Evolutionary conservation across 169 alveolate genomes (phyloP), one percentile per base, ranked within the genome.

Genomic region (Plasmodium blacklocki): DNA sequence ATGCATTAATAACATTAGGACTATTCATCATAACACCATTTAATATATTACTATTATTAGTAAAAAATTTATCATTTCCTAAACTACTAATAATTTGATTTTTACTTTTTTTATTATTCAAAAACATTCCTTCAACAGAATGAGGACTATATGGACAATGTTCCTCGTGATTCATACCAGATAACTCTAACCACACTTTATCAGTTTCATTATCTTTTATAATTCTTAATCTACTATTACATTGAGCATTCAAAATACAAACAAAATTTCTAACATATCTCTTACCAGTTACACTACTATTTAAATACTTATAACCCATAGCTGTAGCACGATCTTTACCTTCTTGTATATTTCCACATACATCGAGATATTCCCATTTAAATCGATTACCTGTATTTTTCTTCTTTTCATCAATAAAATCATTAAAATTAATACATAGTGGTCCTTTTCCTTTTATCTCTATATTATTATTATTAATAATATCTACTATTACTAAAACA

Each of bases 231-330:
- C 88, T 63, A 63, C 88, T 75, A 49, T 14, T 63, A 66, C 88
- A 75, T 15, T 52, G 62, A 19, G 19, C 7, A 19, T 63, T 75
- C 32, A 75, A 47, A 67, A 63, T 62, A 29, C 88, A 75, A 1
- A 75, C 47, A 47, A 75, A 75, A 19, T 75, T 75, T 14, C 88
- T n/a, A 2, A 75, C 88, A 75, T 75, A 75, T 23, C 88, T 39
- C 50, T 23, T 75, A 0, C 75, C 88, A 0, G 75, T 75, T 2
- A 50, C 73, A 47, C 88, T 75, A 29, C 70, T 47, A 66, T 75
- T 75, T 8, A 75, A 63, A 21, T 75, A 75, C 47, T 62, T 75
- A 32, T 75, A 75, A 12, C 88, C 88, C 88, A 60, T 75, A 49
- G 68, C 63, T 1, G 73, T 39, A 3, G 73, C 88, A 43, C 75